phyloP scores from a whole-genome alignment of 345 rosid species.

The Boechera divaricarpa region DNA sequence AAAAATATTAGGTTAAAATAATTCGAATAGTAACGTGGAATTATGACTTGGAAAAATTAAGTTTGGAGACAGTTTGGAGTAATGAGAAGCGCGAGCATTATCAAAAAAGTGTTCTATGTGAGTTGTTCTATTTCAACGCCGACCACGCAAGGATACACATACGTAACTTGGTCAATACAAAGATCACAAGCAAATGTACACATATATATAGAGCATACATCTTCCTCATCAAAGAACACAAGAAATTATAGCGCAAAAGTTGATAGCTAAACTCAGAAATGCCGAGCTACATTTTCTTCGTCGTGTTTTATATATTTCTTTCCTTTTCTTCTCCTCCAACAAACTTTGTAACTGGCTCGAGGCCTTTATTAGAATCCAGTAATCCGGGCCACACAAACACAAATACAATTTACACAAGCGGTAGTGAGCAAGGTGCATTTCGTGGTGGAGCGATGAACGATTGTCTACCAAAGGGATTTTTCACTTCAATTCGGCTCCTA shows the following conservation, averaged over 20 bases:
- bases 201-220: conserved; percentile 19
- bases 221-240: conserved; percentile 27
- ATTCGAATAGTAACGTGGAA: background rate
- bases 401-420: conserved; percentile 13
- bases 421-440: conserved; percentile 7
- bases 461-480: conserved; percentile 41
- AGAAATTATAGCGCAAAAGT: background rate
- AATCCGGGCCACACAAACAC: conserved; percentile 2
- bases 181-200: conserved; percentile 11
- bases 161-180: conserved; percentile 36
- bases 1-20: background rate
- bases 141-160: conserved; percentile 34
- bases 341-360: conserved; percentile 20
- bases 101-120: conserved; percentile 31
- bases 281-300: conserved; percentile 33
- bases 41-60: conserved; percentile 14
- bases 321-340: background rate
- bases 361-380: conserved; percentile 21
- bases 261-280: conserved; percentile 26
- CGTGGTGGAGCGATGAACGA: conserved; percentile 6
- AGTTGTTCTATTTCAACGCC: conserved; percentile 37
- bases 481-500: conserved; percentile 41
- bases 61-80: conserved; percentile 37
- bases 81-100: conserved; percentile 42
- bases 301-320: background rate